Evolutionary conservation across 2,329 filamentous ascomycete species (phyloP), one percentile per base, ranked within the genome.

Genomic region (Penicillium sp.): DNA sequence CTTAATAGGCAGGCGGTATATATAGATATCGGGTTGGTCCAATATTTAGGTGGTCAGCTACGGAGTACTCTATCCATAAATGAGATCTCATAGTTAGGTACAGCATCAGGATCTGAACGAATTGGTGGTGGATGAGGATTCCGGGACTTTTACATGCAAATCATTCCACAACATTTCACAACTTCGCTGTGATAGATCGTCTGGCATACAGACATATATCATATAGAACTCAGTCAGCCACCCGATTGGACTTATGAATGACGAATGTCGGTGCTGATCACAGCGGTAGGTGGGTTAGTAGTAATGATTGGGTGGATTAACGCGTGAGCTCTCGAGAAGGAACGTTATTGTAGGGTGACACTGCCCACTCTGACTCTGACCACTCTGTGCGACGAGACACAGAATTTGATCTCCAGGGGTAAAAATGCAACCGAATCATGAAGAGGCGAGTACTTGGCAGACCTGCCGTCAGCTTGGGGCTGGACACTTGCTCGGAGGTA

Each of bases 261-360:
- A 54, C 54, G 45, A 57, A 57, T 59, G 45, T 41, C 29, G 21
- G 45, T 33, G 40, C 28, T 33, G 54, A 57, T 61, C 58, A 61
- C 58, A 49, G 51, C 45, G 24, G 48, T 49, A 52, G 45, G 32
- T 43, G 42, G 34, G 26, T 38, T 53, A 3, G 4, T 26, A 21
- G 7, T 21, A 33, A 29, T 56, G 56, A 61, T 61, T 58, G 58
- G 58, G 22, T 9, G 42, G 29, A 33, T 58, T 57, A 48, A 44
- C 56, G 56, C 57, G 55, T 51, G 43, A 44, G 41, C 40, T 43
- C 32, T 41, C 37, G 33, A 10, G 38, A 34, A 35, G 49, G 28
- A 45, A 40, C 21, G 2, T 13, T 15, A 32, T 32, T 42, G 19
- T 42, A 17, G 10, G 44, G 24, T 24, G 33, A 34, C 35, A 44